Conservation (phyloP, 192 early-diverging fungal species). For the Podila epigama region DNA sequence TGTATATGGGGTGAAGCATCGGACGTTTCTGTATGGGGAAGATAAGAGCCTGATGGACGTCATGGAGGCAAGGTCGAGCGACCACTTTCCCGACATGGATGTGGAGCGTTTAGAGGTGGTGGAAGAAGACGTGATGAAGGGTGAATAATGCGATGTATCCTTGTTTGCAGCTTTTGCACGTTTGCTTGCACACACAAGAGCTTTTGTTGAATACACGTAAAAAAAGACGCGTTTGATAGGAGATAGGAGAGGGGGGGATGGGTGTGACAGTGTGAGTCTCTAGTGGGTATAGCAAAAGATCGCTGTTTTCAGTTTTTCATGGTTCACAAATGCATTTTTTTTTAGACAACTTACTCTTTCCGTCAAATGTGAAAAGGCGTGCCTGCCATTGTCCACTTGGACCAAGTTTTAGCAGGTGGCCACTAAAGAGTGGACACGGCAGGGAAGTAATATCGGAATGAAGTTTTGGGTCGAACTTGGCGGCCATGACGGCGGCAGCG, state of each 20-base stretch:
- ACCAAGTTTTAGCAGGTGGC: constrained; percentile 24
- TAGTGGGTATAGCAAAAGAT: too few relatives aligned
- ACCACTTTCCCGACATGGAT: constrained; percentile 14
- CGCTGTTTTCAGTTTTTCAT: too few relatives aligned
- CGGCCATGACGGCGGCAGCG: neutral
- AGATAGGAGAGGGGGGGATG: too few relatives aligned
- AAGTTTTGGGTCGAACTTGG: neutral
- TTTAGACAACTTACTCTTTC: constrained; percentile 13
- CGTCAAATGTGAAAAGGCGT: constrained; percentile 35
- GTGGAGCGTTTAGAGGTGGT: neutral
- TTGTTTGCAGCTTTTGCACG: neutral
- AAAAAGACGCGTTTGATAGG: neutral
- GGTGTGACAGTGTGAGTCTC: too few relatives aligned
- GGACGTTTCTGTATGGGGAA: neutral
- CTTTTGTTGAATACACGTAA: too few relatives aligned
- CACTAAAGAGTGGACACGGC: constrained; percentile 24
- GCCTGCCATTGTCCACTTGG: constrained; percentile 35
- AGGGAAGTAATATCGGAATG: neutral
- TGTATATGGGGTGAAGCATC: constrained; percentile 7
- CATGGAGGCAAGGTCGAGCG: constrained; percentile 14
- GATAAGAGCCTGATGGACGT: constrained; percentile 14
- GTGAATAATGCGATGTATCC: neutral
- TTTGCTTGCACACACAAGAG: neutral
- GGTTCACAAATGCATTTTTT: neutral
- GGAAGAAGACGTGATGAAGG: neutral